These are phyloP conservation scores for Nitzschia sp. DNA, from an alignment of 108 stramenopile species.

Conservation along the genomic window DNA sequence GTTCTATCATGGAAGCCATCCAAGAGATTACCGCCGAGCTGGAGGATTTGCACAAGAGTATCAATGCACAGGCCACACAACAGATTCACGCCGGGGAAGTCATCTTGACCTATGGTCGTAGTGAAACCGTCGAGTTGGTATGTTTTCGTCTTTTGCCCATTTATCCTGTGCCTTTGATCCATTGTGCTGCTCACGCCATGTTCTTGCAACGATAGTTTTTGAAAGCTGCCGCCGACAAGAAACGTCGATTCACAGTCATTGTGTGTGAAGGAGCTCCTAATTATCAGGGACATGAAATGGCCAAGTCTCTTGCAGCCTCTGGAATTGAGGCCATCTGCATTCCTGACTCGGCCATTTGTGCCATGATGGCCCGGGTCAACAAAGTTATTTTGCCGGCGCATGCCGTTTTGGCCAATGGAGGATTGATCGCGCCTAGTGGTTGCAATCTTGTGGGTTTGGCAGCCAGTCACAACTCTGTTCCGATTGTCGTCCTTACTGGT, in stretches of 20 bases:
- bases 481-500: constrained; percentile 90
- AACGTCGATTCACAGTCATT: constrained; percentile 90
- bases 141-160: background rate
- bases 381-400: constrained; percentile 92
- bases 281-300: constrained; percentile 85
- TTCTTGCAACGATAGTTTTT: constrained; percentile 49
- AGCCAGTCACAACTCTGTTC: constrained; percentile 91
- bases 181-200: background rate
- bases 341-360: constrained; percentile 59
- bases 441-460: constrained; percentile 90
- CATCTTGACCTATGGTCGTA: constrained; percentile 86
- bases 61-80: constrained; percentile 83
- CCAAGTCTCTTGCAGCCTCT: constrained; percentile 71
- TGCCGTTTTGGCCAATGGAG: constrained; percentile 97
- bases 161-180: background rate
- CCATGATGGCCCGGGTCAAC: constrained; percentile 89
- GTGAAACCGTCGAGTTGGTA: constrained; percentile 74
- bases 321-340: constrained; percentile 64
- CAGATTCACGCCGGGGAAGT: constrained; percentile 96
- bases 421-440: constrained; percentile 88
- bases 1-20: constrained; percentile 85
- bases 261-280: constrained; percentile 91
- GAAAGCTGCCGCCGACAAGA: constrained; percentile 85
- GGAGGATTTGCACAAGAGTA: constrained; percentile 84
- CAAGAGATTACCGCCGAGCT: constrained; percentile 84